phyloP scores from a whole-genome alignment of 2,329 filamentous ascomycete genomes.

The Blastomyces percursus region DNA sequence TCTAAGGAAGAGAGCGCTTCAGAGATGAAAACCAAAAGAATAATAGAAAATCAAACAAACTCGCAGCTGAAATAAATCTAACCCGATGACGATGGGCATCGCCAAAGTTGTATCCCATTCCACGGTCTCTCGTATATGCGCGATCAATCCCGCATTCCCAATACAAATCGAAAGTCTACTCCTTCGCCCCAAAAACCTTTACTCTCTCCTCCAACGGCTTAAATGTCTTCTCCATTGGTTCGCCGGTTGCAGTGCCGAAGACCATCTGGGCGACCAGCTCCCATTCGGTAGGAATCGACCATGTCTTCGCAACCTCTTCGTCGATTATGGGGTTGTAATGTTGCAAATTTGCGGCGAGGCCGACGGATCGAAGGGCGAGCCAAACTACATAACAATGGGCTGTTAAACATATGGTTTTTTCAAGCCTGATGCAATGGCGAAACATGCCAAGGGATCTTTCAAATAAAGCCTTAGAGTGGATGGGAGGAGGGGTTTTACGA shows the following conservation, averaged over 20 bases:
- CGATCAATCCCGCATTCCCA: background rate
- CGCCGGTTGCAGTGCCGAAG: constrained; percentile 51
- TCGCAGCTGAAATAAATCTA: background rate
- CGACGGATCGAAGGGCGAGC: constrained; percentile 72
- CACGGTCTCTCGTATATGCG: background rate
- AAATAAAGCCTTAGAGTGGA: background rate
- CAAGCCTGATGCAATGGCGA: background rate
- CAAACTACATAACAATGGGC: constrained; percentile 42
- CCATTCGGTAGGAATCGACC: constrained; percentile 63
- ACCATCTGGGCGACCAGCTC: constrained; percentile 72
- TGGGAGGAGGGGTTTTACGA: constrained; percentile 14
- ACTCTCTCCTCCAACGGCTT: constrained; percentile 55
- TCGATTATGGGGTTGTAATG: constrained; percentile 88
- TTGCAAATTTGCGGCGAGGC: constrained; percentile 79
- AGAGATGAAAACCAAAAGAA: background rate
- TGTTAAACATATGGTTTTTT: background rate
- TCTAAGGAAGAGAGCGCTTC: background rate
- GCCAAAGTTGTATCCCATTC: background rate
- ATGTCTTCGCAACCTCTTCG: constrained; percentile 55
- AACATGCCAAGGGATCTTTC: background rate
- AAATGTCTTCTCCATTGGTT: constrained; percentile 53
- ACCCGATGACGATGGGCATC: background rate
- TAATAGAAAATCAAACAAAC: background rate
- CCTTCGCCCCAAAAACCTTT: constrained; percentile 45
- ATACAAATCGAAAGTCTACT: background rate